A percentile compares a stretch with the other conserved stretches of the same genome.
These are phyloP conservation scores for Ogataea degrootiae DNA, from an alignment of 805 yeast genomes.

Conservation along the genomic window DNA sequence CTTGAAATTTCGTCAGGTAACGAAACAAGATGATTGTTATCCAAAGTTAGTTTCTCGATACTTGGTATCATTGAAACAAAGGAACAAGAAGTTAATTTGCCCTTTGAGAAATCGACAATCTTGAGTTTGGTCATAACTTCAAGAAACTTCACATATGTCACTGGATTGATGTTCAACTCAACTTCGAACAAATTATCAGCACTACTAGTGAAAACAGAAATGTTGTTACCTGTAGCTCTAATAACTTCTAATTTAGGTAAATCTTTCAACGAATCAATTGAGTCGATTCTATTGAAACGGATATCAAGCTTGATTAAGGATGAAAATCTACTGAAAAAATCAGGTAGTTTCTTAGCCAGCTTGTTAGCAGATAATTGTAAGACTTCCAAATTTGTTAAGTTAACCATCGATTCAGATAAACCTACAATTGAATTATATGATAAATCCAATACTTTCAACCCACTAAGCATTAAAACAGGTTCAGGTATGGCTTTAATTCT, in stretches of 20 bases:
- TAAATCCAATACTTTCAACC: constrained; percentile 64
- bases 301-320: constrained; percentile 70
- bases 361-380: constrained; percentile 74
- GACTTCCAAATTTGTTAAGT: constrained; percentile 56
- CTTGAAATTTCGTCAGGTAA: constrained; percentile 66
- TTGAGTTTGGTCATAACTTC: constrained; percentile 55
- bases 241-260: constrained; percentile 66
- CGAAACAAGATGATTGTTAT: constrained; percentile 74
- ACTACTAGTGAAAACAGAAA: constrained; percentile 62
- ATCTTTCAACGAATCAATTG: constrained; percentile 50
- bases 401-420: constrained; percentile 59
- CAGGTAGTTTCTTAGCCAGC: constrained; percentile 48
- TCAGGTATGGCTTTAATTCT: constrained; percentile 59
- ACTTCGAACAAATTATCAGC: constrained; percentile 62
- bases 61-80: constrained; percentile 58
- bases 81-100: constrained; percentile 73
- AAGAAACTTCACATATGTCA: constrained; percentile 61
- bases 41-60: constrained; percentile 69
- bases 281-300: constrained; percentile 58
- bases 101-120: constrained; percentile 72
- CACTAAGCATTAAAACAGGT: constrained; percentile 53
- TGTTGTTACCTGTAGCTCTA: constrained; percentile 68
- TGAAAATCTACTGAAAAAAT: constrained; percentile 45
- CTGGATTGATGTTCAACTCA: constrained; percentile 78
- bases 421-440: constrained; percentile 69